Base-by-base conservation (phyloP, 1,139 yeast species). In the Pichia sp. region DNA sequence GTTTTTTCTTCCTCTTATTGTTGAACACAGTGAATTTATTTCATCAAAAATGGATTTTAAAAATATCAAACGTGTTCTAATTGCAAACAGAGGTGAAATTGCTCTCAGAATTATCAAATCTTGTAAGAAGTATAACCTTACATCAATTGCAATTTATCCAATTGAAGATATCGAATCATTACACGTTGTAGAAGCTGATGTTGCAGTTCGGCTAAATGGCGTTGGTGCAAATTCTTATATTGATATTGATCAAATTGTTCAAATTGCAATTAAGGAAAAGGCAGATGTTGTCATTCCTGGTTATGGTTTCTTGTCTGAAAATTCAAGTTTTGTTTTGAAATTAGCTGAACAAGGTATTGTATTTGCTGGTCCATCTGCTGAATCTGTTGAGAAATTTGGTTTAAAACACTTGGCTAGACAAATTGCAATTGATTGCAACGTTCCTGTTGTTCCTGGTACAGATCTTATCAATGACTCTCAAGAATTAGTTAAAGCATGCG, bases 361-460 rank as follows among this genome's bases (percentile, higher is more conserved):
- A 6, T 73, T 73, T 61, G 75, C 73, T 1, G 78, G 78, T 16
- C 78, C 78, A 1, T 68, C 76, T 23, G 58, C 68, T n/a, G 61
- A 61, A 13, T 60, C 70, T 1, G 65, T 68, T 23, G 64, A 65
- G 38, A 56, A 59, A 26, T 67, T 68, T 55, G 72, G 72, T 7
- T 57, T 68, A 34, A 68, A 68, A 47, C 72, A 68, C 52, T 49
- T 60, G 51, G 72, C 72, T 8, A 56, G 72, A 44, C 53, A 56
- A 18, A 53, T 68, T 43, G 71, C 72, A 9, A 53, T 59, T 40
- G 49, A 58, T 20, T 60, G 58, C 39, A 50, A 66, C 35, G 77
- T 73, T 7, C 77, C 78, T 1, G 67, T 72, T 35, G 76, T 73
- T n/a, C 78, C 78, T 7, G 78, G 78, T 5, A 67, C 73, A 35